Percentiles rank a stretch among this genome's conserved stretches.
These are phyloP conservation scores for Plasmodium gonderi DNA, from an alignment of 169 alveolate species.

Conservation along the genomic window DNA sequence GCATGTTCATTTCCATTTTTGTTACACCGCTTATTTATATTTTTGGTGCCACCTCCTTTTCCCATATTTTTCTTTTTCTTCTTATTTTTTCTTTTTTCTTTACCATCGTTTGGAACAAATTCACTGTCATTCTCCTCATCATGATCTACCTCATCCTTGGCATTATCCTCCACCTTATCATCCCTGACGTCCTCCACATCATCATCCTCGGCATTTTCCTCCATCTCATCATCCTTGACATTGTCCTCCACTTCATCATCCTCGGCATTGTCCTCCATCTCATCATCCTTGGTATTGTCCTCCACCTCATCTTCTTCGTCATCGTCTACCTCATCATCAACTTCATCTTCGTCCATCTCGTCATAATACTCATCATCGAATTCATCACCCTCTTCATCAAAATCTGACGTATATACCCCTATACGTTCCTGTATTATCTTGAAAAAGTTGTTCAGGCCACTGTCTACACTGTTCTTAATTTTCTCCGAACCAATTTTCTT, in stretches of 20 bases:
- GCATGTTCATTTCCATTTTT: background rate
- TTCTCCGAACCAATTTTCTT: conserved; percentile 13
- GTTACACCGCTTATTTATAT: background rate
- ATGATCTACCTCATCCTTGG: background rate
- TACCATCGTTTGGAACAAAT: background rate
- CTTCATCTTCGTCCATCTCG: background rate
- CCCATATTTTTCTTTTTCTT: conserved; percentile 6
- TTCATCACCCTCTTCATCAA: conserved; percentile 25
- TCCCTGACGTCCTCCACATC: background rate
- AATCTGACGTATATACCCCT: conserved; percentile 53
- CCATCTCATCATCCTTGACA: background rate
- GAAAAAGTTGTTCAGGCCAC: conserved; percentile 48
- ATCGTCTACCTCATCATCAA: conserved; percentile 8
- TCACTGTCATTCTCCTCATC: background rate
- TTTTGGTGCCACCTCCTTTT: background rate
- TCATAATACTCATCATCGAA: background rate
- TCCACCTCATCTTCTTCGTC: background rate
- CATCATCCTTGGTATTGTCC: background rate
- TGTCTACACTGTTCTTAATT: conserved; percentile 37
- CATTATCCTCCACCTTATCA: background rate
- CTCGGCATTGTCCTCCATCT: background rate
- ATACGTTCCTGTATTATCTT: conserved; percentile 71
- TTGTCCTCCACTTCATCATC: conserved; percentile 8
- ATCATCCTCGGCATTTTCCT: background rate
- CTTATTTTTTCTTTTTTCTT: background rate